Conservation (phyloP, 2,329 filamentous ascomycete genomes). For the Colletotrichum tropicale region DNA sequence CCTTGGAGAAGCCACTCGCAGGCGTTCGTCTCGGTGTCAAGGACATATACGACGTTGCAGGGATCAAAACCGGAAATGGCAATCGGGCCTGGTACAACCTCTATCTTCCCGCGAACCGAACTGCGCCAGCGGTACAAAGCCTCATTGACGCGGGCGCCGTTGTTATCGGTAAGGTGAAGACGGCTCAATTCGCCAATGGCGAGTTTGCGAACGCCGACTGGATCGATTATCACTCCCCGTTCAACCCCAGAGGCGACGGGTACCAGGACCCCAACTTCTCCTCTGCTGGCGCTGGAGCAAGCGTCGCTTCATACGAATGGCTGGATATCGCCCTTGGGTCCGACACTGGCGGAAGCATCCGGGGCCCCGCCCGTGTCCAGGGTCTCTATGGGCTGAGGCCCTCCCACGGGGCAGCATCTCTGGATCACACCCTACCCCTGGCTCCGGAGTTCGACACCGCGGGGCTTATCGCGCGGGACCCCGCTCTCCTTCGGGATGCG, state of each 20-base stretch:
- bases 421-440: conserved; percentile 45
- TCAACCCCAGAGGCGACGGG: conserved; percentile 51
- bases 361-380: conserved; percentile 43
- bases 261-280: conserved; percentile 52
- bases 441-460: conserved; percentile 24
- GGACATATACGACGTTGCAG: conserved; percentile 62
- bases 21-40: conserved; percentile 60
- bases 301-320: conserved; percentile 24
- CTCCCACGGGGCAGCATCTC: conserved; percentile 31
- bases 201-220: conserved; percentile 53
- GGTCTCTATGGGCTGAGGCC: conserved; percentile 47
- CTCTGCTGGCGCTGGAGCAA: conserved; percentile 39
- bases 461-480: conserved; percentile 34
- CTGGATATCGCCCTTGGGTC: conserved; percentile 25
- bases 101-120: conserved; percentile 52
- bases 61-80: conserved; percentile 58
- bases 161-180: conserved; percentile 52
- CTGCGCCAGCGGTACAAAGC: conserved; percentile 56
- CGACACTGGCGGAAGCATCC: conserved; percentile 42
- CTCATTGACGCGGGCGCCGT: conserved; percentile 64
- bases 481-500: conserved; percentile 28
- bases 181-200: conserved; percentile 49
- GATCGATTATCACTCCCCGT: conserved; percentile 45
- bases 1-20: conserved; percentile 53
- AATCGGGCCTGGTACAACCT: conserved; percentile 64